Percentiles rank a stretch among this genome's conserved stretches.
phyloP scores from a whole-genome alignment of 2,329 filamentous ascomycete genomes.

The Claviceps sp. region DNA sequence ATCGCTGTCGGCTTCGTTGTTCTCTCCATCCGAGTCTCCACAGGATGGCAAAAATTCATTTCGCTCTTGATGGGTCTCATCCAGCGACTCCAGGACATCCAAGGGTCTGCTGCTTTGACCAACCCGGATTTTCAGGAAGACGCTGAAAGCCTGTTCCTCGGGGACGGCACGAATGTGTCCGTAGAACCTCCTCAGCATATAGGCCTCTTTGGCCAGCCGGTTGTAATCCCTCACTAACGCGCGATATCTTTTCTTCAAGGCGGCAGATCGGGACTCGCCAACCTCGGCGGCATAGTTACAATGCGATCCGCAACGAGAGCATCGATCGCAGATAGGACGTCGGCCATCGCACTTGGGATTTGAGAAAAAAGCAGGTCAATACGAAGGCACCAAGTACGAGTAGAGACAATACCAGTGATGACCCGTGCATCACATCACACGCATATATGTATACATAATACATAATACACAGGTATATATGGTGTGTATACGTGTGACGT shows the following conservation, averaged over 20 bases:
- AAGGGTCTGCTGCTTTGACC: constrained; percentile 1
- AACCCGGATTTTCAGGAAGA: constrained; percentile 2
- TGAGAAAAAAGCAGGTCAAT: background rate
- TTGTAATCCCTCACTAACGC: background rate
- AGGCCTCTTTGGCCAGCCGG: background rate
- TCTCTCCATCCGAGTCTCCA: background rate
- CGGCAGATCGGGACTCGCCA: constrained; percentile 4
- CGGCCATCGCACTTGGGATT: constrained; percentile 3
- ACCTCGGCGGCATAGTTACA: constrained; percentile 5
- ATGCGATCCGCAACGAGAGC: background rate
- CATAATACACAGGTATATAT: too few relatives aligned
- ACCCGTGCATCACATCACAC: too few relatives aligned
- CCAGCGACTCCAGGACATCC: constrained; percentile 1
- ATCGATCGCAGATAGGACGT: constrained; percentile 4
- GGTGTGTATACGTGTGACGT: too few relatives aligned
- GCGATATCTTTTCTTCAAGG: constrained; percentile 4
- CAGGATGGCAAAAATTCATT: background rate
- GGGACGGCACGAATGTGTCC: constrained; percentile 2
- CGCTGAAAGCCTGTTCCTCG: constrained; percentile 1
- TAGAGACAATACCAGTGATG: too few relatives aligned
- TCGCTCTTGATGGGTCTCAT: background rate
- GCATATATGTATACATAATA: too few relatives aligned
- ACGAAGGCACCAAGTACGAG: background rate
- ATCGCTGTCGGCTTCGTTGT: background rate
- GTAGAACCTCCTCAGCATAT: constrained; percentile 1